Conservation (phyloP, 495 filamentous ascomycete species). For the Aspergillus sclerotioniger region DNA sequence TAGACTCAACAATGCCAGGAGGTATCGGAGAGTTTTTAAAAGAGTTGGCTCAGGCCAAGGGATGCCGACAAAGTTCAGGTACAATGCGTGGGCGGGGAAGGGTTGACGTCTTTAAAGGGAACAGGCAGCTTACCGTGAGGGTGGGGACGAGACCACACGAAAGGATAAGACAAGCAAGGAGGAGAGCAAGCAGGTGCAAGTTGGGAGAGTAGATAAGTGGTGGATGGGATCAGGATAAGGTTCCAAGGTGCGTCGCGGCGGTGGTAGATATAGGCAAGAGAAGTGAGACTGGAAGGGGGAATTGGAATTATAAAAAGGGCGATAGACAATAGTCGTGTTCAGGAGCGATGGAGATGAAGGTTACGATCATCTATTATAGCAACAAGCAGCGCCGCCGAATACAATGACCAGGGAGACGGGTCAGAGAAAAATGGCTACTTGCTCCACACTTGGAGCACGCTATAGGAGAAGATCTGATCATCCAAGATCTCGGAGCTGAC, state of each 20-base stretch:
- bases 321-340: slow-evolving; percentile 13
- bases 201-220: background rate
- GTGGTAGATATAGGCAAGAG: slow-evolving; percentile 25
- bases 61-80: slow-evolving; percentile 4
- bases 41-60: background rate
- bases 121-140: slow-evolving; percentile 4
- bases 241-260: slow-evolving; percentile 8
- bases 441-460: slow-evolving; percentile 39
- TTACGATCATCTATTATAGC: slow-evolving; percentile 24
- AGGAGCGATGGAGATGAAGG: slow-evolving; percentile 21
- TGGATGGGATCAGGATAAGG: slow-evolving; percentile 6
- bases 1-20: slow-evolving; percentile 2
- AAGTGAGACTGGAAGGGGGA: slow-evolving; percentile 10
- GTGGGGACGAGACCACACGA: background rate
- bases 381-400: slow-evolving; percentile 21
- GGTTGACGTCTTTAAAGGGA: background rate
- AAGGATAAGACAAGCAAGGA: background rate
- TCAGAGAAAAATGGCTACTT: slow-evolving; percentile 37
- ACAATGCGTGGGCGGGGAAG: slow-evolving; percentile 2
- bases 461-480: slow-evolving; percentile 50
- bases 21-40: background rate
- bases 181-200: background rate
- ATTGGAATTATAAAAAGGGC: slow-evolving; percentile 12
- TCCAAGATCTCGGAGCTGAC: slow-evolving; percentile 51
- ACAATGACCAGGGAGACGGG: slow-evolving; percentile 42